These are phyloP conservation scores for Lotus japonicus DNA, from an alignment of 306 rosid genomes.

Conservation along the genomic window DNA sequence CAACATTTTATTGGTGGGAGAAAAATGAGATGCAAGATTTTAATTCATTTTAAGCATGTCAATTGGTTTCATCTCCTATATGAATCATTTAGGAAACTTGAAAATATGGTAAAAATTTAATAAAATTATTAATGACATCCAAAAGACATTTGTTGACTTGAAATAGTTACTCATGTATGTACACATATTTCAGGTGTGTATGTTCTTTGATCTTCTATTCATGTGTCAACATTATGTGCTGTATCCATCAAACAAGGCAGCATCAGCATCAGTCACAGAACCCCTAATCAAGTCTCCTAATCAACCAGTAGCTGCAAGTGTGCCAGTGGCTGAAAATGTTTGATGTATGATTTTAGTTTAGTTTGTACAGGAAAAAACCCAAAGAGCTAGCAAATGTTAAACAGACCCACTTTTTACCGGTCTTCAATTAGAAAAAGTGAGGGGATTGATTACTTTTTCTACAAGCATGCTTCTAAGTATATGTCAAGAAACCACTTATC, in stretches of 20 bases:
- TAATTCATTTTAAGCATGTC: too few relatives aligned
- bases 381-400: too few relatives aligned
- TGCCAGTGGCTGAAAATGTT: not conserved
- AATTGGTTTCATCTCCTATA: too few relatives aligned
- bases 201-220: slow-evolving; percentile 34
- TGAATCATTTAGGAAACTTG: too few relatives aligned
- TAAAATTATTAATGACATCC: too few relatives aligned
- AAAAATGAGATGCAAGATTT: too few relatives aligned
- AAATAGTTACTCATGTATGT: not conserved
- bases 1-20: too few relatives aligned
- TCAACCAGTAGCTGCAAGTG: not conserved
- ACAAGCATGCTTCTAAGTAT: too few relatives aligned
- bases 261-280: not conserved
- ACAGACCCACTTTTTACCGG: not conserved
- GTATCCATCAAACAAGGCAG: slow-evolving; percentile 22
- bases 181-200: slow-evolving; percentile 14
- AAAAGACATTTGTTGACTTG: too few relatives aligned
- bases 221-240: slow-evolving; percentile 29
- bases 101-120: too few relatives aligned
- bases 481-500: too few relatives aligned
- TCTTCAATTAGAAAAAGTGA: not conserved
- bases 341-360: not conserved
- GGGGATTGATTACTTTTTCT: not conserved
- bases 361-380: too few relatives aligned
- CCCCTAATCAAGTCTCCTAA: slow-evolving; percentile 15